These are phyloP conservation scores for Lepiota subincarnata DNA, from an alignment of 768 basidiomycete species.

Conservation along the genomic window DNA sequence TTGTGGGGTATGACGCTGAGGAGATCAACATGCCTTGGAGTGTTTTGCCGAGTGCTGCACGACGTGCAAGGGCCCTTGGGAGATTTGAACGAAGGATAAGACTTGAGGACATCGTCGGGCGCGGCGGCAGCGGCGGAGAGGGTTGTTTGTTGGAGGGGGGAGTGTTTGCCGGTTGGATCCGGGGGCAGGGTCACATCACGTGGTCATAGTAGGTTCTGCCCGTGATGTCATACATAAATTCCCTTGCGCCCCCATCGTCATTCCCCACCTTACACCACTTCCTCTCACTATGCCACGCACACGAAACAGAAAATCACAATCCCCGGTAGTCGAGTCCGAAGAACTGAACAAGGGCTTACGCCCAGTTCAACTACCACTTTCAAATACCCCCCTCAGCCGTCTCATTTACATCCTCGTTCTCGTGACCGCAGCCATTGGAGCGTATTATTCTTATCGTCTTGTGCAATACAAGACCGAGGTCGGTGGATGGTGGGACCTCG, in stretches of 20 bases:
- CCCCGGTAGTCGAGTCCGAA: constrained; percentile 3
- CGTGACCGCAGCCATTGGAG: constrained; percentile 36
- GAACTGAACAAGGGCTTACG: constrained; percentile 20
- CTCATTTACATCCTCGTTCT: constrained; percentile 49
- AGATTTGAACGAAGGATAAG: constrained; percentile 47
- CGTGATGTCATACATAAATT: not conserved
- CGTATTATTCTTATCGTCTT: constrained; percentile 49
- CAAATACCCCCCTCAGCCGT: constrained; percentile 36
- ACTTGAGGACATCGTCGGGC: constrained; percentile 43
- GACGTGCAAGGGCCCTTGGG: constrained; percentile 38
- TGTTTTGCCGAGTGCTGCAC: constrained; percentile 35
- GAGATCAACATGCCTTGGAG: constrained; percentile 35
- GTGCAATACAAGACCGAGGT: constrained; percentile 47
- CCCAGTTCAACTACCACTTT: constrained; percentile 41
- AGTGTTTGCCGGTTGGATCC: not conserved
- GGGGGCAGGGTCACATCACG: constrained; percentile 1
- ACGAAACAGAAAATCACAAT: constrained; percentile 3
- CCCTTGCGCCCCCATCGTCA: not conserved
- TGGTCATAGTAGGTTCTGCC: not conserved
- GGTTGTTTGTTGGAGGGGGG: not conserved
- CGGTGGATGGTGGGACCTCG: constrained; percentile 60
- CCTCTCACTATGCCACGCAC: not conserved
- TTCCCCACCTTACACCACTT: not conserved
- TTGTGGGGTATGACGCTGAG: not conserved
- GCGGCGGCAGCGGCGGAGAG: constrained; percentile 17